phyloP scores from a whole-genome alignment of 257 asterid genomes.

The Plantago elongata region DNA sequence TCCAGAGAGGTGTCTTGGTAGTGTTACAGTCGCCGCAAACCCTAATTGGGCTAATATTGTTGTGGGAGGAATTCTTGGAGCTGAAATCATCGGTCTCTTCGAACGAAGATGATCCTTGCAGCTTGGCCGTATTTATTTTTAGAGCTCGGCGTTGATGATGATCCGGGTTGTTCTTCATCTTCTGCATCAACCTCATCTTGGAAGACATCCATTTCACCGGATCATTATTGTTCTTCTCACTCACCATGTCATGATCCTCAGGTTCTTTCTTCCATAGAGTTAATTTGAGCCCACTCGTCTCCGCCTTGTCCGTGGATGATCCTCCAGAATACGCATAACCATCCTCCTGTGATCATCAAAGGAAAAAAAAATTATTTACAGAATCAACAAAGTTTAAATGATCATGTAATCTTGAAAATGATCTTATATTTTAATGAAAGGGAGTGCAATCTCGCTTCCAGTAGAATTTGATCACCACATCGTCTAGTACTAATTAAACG shows the following conservation, averaged over 20 bases:
- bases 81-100: conserved; percentile 43
- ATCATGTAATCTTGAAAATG: no score
- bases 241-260: conserved; percentile 9
- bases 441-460: no score
- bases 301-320: conserved; percentile 33
- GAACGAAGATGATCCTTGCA: conserved; percentile 30
- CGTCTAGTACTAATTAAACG: no score
- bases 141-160: not conserved
- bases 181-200: conserved; percentile 63
- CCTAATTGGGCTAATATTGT: conserved; percentile 63
- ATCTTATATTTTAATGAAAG: no score
- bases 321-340: conserved; percentile 24
- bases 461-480: no score
- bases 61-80: conserved; percentile 53
- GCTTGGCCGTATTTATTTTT: conserved; percentile 5
- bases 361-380: not conserved
- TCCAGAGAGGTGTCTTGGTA: conserved; percentile 97
- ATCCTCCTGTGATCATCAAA: conserved; percentile 25
- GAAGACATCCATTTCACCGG: conserved; percentile 55
- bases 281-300: conserved; percentile 32
- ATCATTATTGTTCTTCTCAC: not conserved
- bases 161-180: conserved; percentile 34
- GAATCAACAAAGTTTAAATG: no score
- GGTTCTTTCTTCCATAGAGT: conserved; percentile 40
- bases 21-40: conserved; percentile 95